Conservation (phyloP, 2,329 filamentous ascomycete species). For the Elsinoe fawcettii region DNA sequence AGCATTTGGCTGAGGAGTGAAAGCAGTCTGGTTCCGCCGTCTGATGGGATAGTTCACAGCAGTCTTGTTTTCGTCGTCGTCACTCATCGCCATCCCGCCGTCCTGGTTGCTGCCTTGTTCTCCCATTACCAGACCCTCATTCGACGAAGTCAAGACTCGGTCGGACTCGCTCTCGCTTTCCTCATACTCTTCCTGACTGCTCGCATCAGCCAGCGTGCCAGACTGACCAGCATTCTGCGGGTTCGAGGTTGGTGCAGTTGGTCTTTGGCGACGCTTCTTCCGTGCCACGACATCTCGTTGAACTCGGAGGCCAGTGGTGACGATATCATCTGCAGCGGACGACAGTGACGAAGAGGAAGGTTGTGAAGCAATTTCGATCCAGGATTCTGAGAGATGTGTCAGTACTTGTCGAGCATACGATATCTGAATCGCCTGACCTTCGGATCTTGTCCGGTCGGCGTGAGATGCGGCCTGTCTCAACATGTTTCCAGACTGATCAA, state of each 20-base stretch:
- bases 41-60: slow-evolving; percentile 59
- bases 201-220: slow-evolving; percentile 42
- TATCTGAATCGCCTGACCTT: slow-evolving; percentile 15
- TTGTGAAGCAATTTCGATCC: slow-evolving; percentile 89
- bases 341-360: slow-evolving; percentile 90
- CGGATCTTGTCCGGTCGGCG: slow-evolving; percentile 15
- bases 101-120: background rate
- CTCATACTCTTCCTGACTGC: slow-evolving; percentile 90
- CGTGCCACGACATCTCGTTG: slow-evolving; percentile 57
- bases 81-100: slow-evolving; percentile 29
- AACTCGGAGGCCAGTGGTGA: slow-evolving; percentile 78
- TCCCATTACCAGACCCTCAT: slow-evolving; percentile 40
- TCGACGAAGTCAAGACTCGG: slow-evolving; percentile 56
- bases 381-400: slow-evolving; percentile 62
- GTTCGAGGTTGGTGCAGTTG: slow-evolving; percentile 33
- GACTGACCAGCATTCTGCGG: slow-evolving; percentile 38
- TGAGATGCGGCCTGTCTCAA: slow-evolving; percentile 1
- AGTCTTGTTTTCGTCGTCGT: slow-evolving; percentile 72
- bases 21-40: slow-evolving; percentile 43
- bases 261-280: slow-evolving; percentile 43
- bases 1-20: slow-evolving; percentile 83
- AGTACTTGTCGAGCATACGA: background rate
- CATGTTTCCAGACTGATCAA: background rate
- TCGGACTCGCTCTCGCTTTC: slow-evolving; percentile 90
- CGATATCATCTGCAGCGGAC: slow-evolving; percentile 75